Evolutionary conservation across 1,139 yeast species (phyloP), one percentile per base, ranked within the genome.

Genomic region (Petasospora fabianii): DNA sequence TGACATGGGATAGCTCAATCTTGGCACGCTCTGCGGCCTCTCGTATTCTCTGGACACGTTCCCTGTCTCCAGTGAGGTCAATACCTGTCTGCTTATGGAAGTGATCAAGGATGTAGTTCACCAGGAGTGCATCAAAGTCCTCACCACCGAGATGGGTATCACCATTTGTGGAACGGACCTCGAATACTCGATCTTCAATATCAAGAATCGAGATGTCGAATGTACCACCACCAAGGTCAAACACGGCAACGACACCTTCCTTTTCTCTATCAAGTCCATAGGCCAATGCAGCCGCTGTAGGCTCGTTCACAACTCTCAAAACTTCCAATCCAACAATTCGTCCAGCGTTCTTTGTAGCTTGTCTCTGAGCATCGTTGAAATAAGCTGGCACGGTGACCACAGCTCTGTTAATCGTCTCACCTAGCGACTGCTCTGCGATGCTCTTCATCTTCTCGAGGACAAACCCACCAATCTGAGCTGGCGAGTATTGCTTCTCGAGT

Each of bases 11-110:
- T 64, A 90, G 80, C 73, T 90, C 97, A 62, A 88, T 88, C 84
- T 92, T 92, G 62, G 98, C 98, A 84, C 92, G 90, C 77, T 92
- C 99, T 54, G 97, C 95, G 56, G 98, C 98, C 75, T 92, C 98
- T 77, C 98, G 87, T 70, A 94, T 90, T 76, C 98, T 86, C 76
- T 92, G 98, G 60, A 92, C 84, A 58, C 97, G 97, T 96, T 90
- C 90, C 71, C 97, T 84, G 75, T 92, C 98, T 63, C 80, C 77
- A 57, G 75, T 73, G 61, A 92, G 80, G 67, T 90, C 94, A 58
- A 92, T 76, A 61, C 97, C 97, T 45, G 80, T 71, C 66, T 88
- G 96, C 69, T 85, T 79, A 78, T 92, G 88, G 82, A 92, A 94
- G 64, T 79, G 80, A 50, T 86, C 92, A 51, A 92, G 90, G 59